phyloP scores from a whole-genome alignment of 345 rosid species.

The Limnanthes douglasii region DNA sequence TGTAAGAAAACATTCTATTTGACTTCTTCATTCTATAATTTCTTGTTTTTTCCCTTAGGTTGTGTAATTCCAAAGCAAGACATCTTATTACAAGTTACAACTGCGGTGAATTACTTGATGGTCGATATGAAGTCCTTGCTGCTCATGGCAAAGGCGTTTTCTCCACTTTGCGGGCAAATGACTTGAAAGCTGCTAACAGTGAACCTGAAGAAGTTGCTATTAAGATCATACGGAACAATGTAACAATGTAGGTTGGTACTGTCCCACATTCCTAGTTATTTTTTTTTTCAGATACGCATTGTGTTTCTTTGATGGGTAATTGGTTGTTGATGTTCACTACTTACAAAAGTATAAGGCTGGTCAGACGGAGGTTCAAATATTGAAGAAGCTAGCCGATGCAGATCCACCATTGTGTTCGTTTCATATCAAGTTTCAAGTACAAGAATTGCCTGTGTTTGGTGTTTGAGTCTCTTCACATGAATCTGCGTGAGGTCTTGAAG shows the following conservation, averaged over 20 bases:
- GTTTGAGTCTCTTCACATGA: slow-evolving; percentile 89
- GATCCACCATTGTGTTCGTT: slow-evolving; percentile 76
- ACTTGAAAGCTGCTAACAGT: slow-evolving; percentile 35
- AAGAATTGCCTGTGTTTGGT: slow-evolving; percentile 87
- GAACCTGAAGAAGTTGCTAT: slow-evolving; percentile 84
- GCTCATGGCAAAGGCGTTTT: slow-evolving; percentile 96
- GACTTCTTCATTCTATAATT: neutral
- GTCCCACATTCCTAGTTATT: neutral
- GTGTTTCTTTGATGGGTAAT: slow-evolving; percentile 3
- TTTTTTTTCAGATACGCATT: slow-evolving; percentile 1
- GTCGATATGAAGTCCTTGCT: slow-evolving; percentile 73
- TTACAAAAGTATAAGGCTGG: slow-evolving; percentile 76
- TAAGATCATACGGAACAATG: slow-evolving; percentile 77
- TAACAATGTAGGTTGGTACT: slow-evolving; percentile 51
- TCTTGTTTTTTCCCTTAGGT: neutral
- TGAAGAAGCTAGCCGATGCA: slow-evolving; percentile 68
- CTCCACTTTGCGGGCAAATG: slow-evolving; percentile 88
- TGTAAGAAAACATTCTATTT: too few species aligned
- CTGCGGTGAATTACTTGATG: slow-evolving; percentile 86
- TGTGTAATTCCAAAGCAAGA: neutral
- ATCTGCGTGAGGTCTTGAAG: slow-evolving; percentile 84
- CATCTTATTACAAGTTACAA: slow-evolving; percentile 47
- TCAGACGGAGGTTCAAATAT: slow-evolving; percentile 58
- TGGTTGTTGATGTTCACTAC: slow-evolving; percentile 1
- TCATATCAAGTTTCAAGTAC: slow-evolving; percentile 69